Conservation (phyloP, 768 basidiomycete genomes). For the Mycena amicta region DNA sequence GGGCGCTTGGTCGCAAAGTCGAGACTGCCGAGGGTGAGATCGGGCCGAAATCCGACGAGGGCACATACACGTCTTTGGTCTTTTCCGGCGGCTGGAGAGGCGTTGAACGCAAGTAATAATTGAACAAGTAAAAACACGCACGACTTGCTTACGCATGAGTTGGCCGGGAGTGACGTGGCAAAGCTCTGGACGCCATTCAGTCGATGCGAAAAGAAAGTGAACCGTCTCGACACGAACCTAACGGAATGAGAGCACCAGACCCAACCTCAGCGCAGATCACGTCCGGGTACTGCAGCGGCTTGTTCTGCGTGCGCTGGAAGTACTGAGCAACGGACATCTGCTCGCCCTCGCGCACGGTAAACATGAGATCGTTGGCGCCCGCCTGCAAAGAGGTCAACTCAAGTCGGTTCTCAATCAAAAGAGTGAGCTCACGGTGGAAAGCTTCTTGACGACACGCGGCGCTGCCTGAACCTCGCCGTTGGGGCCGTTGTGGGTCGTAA, state of each 20-base stretch:
- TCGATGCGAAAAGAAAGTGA: too few relatives aligned
- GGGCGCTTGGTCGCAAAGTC: slow-evolving; percentile 70
- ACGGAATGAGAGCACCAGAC: slow-evolving; percentile 29
- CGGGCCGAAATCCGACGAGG: background rate
- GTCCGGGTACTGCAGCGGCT: slow-evolving; percentile 59
- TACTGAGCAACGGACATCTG: slow-evolving; percentile 54
- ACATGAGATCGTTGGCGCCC: slow-evolving; percentile 44
- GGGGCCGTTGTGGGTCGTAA: slow-evolving; percentile 22
- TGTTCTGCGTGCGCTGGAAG: slow-evolving; percentile 56
- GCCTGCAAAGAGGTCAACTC: slow-evolving; percentile 10
- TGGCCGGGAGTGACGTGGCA: slow-evolving; percentile 63
- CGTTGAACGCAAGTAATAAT: background rate
- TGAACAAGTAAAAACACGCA: too few relatives aligned
- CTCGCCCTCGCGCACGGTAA: slow-evolving; percentile 49
- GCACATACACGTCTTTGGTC: slow-evolving; percentile 50
- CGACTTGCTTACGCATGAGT: slow-evolving; percentile 70
- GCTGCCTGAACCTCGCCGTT: slow-evolving; percentile 13
- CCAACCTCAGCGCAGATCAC: slow-evolving; percentile 71
- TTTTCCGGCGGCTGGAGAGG: slow-evolving; percentile 52
- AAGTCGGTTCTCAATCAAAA: background rate
- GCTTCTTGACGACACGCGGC: slow-evolving; percentile 51
- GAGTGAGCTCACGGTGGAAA: slow-evolving; percentile 29
- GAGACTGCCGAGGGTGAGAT: slow-evolving; percentile 25
- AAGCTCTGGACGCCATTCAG: slow-evolving; percentile 38
- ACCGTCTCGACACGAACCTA: background rate